Evolutionary conservation across 1,284 basidiomycete species (phyloP), one percentile per base, ranked within the genome.

Genomic region (Cryptococcus sp.): DNA sequence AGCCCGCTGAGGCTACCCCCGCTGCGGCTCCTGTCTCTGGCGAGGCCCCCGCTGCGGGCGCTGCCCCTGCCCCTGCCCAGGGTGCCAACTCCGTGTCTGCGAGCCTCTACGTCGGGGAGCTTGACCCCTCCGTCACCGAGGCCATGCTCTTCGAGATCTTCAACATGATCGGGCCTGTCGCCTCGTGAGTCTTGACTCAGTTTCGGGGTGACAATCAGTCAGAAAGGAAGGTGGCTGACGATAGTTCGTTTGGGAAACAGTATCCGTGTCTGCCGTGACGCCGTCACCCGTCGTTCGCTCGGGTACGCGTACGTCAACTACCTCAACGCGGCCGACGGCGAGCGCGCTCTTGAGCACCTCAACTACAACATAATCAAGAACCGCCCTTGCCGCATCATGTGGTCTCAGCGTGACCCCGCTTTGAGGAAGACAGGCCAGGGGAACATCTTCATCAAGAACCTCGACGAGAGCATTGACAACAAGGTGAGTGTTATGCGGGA

Each of bases 301-400:
- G 96, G 96, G 61, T 99, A 99, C 82, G 96, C 96, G 62, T 99
- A 98, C 79, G 95, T 99, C 78, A 99, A 98, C 83, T 99, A 96
- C 79, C 84, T 99, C 77, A 98, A 98, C 78, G 83, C 92, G 38
- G 83, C 80, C 56, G 96, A 99, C 83, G 96, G 95, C 86, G 96
- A 99, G 82, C 92, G 94, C 77, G 95, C 96, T 63, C 85, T 99
- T 65, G 96, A 99, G 82, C 91, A 95, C 81, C 87, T 99, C 79
- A 99, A 99, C 82, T 99, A 98, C 80, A 97, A 95, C 65, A 82
- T 95, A 73, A 98, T 99, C 82, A 98, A 98, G 84, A 88, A 88
- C 79, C 90, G 92, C 72, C 88, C 96, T 64, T 99, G 96, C 83
- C 93, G 96, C 73, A 99, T 99, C 83, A 99, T 99, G 96, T 98